Evolutionary conservation across 1,284 basidiomycete genomes (phyloP), one percentile per base, ranked within the genome.

Genomic region (Peniophora sp.): DNA sequence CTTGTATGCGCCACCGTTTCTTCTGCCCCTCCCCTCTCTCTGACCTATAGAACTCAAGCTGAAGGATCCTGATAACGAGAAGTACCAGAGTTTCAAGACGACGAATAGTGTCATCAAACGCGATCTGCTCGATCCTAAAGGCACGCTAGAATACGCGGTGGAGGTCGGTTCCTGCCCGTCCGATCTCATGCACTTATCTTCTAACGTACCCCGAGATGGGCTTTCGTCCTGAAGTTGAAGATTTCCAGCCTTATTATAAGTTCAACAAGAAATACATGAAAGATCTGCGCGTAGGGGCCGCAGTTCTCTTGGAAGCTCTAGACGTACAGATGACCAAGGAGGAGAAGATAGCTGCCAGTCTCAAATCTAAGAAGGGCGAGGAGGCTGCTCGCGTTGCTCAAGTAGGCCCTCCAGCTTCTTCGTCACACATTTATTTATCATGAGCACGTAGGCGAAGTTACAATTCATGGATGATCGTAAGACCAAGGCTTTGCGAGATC

Each of bases 401-500:
- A 64, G 84, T 78, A 47, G 36, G 63, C 20, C 22, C 23, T 45
- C 18, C 43, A 17, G 47, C 18, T 41, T 46, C 46, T 17, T 20
- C 32, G 20, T 24, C 22, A 20, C 1, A 9, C 18, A 22, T 24
- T 46, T 47, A 32, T 10, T 20, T 8, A 45, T 20, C 15, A 11
- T 34, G 23, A 20, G 15, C 22, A 52, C 49, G 17, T 23, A 90
- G 88, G 78, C 85, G 14, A 85, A 81, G 61, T 64, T 85, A 42
- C 82, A 83, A 1, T 88, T 79, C 62, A 72, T 88, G 60, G 88
- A 91, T 51, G 87, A 91, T 62, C 75, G 88, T 46, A 80, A 73
- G 61, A 65, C 68, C 3, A 81, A 80, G 59, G 62, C 66, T 56
- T 52, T 75, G 52, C 64, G 64, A 5, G 79, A 86, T 54, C 70